Conservation (phyloP, 495 filamentous ascomycete species). For the Cercophora newfieldiana region DNA sequence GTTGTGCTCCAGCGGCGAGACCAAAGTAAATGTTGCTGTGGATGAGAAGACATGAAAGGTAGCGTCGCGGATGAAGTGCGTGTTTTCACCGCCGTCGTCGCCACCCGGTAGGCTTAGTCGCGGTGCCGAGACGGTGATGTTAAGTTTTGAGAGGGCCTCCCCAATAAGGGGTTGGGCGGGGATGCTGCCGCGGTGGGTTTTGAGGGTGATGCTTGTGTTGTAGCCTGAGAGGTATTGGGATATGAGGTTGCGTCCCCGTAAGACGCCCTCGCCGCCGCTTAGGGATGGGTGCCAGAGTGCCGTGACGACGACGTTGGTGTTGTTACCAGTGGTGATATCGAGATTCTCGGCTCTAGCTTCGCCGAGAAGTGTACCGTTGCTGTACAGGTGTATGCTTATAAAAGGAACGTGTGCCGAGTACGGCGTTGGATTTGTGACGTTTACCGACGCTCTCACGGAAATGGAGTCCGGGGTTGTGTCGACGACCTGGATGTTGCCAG, state of each 20-base stretch:
- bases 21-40: conserved; percentile 79
- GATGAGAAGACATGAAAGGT: conserved; percentile 85
- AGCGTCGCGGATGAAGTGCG: conserved; percentile 78
- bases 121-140: conserved; percentile 69
- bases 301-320: conserved; percentile 66
- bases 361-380: conserved; percentile 72
- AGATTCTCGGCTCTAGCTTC: conserved; percentile 66
- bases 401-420: conserved; percentile 82
- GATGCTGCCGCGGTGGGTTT: conserved; percentile 66
- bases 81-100: conserved; percentile 44
- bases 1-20: conserved; percentile 71
- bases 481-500: conserved; percentile 64
- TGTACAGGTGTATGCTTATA: conserved; percentile 69
- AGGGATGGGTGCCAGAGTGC: conserved; percentile 72
- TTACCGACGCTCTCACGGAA: conserved; percentile 65
- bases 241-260: conserved; percentile 68
- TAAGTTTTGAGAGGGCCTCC: conserved; percentile 65
- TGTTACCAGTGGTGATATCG: conserved; percentile 64
- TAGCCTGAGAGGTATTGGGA: conserved; percentile 85
- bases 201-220: conserved; percentile 76
- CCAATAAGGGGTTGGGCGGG: conserved; percentile 74
- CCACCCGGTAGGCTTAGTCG: conserved; percentile 54
- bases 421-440: conserved; percentile 84
- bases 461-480: conserved; percentile 69
- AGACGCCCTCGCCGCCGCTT: conserved; percentile 58